Conservation (phyloP, 1,284 basidiomycete genomes). For the Uromyces viciae-fabae region DNA sequence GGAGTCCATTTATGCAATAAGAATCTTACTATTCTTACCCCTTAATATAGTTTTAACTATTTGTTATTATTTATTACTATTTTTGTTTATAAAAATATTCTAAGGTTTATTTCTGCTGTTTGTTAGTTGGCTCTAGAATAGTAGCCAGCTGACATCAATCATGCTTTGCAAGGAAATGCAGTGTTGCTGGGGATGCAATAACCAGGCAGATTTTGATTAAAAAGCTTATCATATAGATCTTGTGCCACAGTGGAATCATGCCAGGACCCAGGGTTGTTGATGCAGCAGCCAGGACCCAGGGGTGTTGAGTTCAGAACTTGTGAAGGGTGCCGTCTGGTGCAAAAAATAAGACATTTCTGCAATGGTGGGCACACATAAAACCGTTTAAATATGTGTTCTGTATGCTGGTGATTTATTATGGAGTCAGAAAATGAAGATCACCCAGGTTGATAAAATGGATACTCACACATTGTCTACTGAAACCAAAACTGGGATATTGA, state of each 20-base stretch:
- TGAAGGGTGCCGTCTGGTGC: not conserved
- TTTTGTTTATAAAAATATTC: no score
- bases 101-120: no score
- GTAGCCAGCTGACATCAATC: no score
- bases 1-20: no score
- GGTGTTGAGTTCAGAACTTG: no score
- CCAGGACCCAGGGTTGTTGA: slow-evolving; percentile 61
- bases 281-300: slow-evolving; percentile 54
- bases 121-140: no score
- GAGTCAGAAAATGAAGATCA: not conserved
- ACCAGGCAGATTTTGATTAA: slow-evolving; percentile 54
- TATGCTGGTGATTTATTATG: not conserved
- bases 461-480: slow-evolving; percentile 55
- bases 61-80: no score
- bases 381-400: not conserved
- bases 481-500: slow-evolving; percentile 50
- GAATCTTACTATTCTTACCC: no score
- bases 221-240: slow-evolving; percentile 56
- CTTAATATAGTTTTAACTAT: no score
- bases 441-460: not conserved
- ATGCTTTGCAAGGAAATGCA: slow-evolving; percentile 57
- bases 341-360: not conserved
- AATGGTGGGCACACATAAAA: not conserved
- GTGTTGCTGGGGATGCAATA: slow-evolving; percentile 59
- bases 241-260: slow-evolving; percentile 58